Conservation (phyloP, 495 filamentous ascomycete genomes). For the Apiosordaria backusii region DNA sequence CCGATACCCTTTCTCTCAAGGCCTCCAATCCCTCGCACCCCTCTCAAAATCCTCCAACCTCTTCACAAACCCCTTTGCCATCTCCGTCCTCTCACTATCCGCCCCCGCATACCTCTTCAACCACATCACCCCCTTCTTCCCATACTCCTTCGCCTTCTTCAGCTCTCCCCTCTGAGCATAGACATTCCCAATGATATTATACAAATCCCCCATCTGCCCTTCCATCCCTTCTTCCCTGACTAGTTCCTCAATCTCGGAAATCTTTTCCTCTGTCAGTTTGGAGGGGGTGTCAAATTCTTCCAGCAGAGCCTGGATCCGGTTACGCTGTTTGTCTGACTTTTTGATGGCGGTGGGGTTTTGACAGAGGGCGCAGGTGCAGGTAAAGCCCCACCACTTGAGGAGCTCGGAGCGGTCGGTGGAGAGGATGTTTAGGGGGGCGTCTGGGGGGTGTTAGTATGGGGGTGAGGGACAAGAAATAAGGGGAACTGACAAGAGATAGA, state of each 20-base stretch:
- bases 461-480: neutral
- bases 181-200: conserved; percentile 23
- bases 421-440: conserved; percentile 26
- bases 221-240: conserved; percentile 25
- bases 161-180: conserved; percentile 21
- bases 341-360: conserved; percentile 1
- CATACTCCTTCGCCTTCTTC: conserved; percentile 19
- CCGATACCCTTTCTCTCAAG: neutral
- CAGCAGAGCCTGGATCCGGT: conserved; percentile 26
- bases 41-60: conserved; percentile 9
- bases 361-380: conserved; percentile 33
- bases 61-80: conserved; percentile 16
- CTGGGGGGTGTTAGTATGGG: neutral
- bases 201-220: conserved; percentile 31
- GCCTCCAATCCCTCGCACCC: neutral
- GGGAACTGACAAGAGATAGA: conserved; percentile 10
- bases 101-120: conserved; percentile 27
- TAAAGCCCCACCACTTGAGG: conserved; percentile 33
- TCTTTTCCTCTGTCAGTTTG: conserved; percentile 17
- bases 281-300: conserved; percentile 20
- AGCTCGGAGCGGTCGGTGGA: conserved; percentile 23
- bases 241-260: conserved; percentile 23
- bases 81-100: conserved; percentile 26
- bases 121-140: conserved; percentile 16
- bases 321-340: conserved; percentile 24